Percentiles rank a stretch among this genome's conserved stretches.
Conservation (phyloP, 805 yeast genomes). For the Nakazawaea ambrosiae region DNA sequence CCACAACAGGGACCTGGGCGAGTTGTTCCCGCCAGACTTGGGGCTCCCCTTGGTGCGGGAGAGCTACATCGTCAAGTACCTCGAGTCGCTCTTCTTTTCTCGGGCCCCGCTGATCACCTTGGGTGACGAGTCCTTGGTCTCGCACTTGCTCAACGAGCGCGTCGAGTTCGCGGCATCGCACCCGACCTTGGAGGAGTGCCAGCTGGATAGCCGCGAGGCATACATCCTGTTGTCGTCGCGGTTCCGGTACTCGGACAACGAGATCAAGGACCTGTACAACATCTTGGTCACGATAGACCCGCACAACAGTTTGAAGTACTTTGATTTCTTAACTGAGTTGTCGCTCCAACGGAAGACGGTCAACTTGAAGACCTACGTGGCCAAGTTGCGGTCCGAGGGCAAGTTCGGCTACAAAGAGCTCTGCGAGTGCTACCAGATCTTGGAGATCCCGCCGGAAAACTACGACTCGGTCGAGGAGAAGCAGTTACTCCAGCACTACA, state of each 20-base stretch:
- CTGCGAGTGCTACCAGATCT: constrained; percentile 18
- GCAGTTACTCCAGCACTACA: constrained; percentile 20
- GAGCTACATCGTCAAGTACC: constrained; percentile 43
- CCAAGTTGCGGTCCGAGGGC: constrained; percentile 44
- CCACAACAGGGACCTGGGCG: constrained; percentile 21
- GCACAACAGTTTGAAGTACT: constrained; percentile 37
- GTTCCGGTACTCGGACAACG: constrained; percentile 41
- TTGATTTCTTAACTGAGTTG: constrained; percentile 49
- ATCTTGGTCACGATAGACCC: constrained; percentile 35
- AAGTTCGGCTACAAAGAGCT: constrained; percentile 42
- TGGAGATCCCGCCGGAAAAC: constrained; percentile 18
- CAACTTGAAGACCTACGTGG: constrained; percentile 34
- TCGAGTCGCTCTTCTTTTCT: constrained; percentile 31
- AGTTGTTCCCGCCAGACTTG: constrained; percentile 34
- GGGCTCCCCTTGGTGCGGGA: constrained; percentile 32
- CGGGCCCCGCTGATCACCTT: constrained; percentile 5
- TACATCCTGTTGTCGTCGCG: constrained; percentile 40
- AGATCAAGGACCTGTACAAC: constrained; percentile 41
- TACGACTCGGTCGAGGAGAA: constrained; percentile 16
- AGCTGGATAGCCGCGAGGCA: constrained; percentile 13
- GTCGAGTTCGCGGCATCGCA: constrained; percentile 5
- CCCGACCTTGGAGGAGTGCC: constrained; percentile 12
- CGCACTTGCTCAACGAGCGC: constrained; percentile 1
- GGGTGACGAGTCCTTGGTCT: constrained; percentile 6
- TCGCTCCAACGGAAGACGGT: constrained; percentile 42